A percentile compares a stretch with the other conserved stretches of the same genome.
Evolutionary conservation across 2,329 filamentous ascomycete genomes (phyloP).

Genomic region (Aspergillus floridensis): DNA sequence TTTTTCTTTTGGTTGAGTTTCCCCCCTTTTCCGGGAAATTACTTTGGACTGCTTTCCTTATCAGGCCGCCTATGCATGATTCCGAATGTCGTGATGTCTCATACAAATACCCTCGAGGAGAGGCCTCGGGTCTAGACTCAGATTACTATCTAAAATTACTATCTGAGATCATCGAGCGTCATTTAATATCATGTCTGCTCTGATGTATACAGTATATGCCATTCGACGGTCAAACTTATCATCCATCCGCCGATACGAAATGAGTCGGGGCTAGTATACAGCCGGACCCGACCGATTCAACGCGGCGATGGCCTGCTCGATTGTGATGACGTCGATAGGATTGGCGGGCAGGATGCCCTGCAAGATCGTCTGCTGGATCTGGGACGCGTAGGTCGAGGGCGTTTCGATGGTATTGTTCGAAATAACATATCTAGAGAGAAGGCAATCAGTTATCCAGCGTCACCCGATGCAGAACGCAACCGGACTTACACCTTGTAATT

Average conservation of each 20-base stretch:
- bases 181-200: neutral
- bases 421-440: neutral
- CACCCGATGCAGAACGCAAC: neutral
- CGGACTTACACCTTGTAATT: conserved; percentile 7
- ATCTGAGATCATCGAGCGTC: neutral
- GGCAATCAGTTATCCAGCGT: neutral
- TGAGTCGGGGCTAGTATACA: neutral
- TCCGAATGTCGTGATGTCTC: neutral
- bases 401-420: conserved; percentile 1
- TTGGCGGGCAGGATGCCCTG: neutral
- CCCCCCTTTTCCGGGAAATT: no score
- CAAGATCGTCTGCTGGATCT: neutral
- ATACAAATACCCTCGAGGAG: neutral
- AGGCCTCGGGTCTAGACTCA: neutral
- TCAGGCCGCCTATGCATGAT: neutral
- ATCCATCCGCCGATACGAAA: neutral
- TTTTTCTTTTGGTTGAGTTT: no score
- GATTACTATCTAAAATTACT: neutral
- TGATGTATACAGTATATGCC: neutral
- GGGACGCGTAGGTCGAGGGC: neutral
- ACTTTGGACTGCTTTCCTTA: no score
- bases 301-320: conserved; percentile 2
- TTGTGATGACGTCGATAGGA: neutral
- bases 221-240: neutral
- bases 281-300: conserved; percentile 1